Evolutionary conservation across 2,329 filamentous ascomycete genomes (phyloP), one percentile per base, ranked within the genome.

Genomic region (Lecanosticta acicola): DNA sequence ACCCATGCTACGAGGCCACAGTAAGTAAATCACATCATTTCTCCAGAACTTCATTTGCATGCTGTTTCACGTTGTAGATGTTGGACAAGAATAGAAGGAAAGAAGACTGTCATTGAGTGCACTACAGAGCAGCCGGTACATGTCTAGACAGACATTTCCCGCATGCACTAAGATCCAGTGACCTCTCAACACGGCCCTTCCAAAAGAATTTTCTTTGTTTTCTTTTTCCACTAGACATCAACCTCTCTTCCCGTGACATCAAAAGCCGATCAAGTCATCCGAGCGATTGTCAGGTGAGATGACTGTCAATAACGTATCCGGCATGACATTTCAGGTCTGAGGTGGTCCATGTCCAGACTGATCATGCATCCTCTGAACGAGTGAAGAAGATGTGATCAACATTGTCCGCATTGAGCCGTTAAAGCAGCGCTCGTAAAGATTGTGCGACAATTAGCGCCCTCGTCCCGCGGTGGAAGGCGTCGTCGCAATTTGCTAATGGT

Each of bases 301-400:
- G 21, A 10, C n/a, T n/a, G n/a, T n/a, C n/a, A n/a, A n/a, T 18
- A 36, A 29, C 29, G 42, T 29, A 19, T 35, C 14, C 11, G 35
- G 33, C 32, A 41, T 33, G 38, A 11, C 19, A 41, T n/a, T 18
- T n/a, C 14, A 14, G 21, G 32, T 13, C 32, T 19, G 20, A 33
- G 29, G 29, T 45, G 36, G 37, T n/a, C 46, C 18, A 39, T 40
- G 20, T 51, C 52, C 42, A 47, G 58, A 59, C 59, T 62, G 59
- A 60, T 60, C 57, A 7, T 41, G 59, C 57, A 55, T 40, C 55
- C 56, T 51, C 53, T 58, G 50, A 58, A 45, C 8, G 58, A 60
- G 51, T 58, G 57, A 60, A 57, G 55, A 53, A 57, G 54, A 53
- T 52, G 56, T 60, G 54, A 61, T 58, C 60, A 63, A 63, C 60